Percentiles rank a stretch among this genome's conserved stretches.
phyloP scores from a whole-genome alignment of 768 basidiomycete species.

The Psilocybe cubensis region DNA sequence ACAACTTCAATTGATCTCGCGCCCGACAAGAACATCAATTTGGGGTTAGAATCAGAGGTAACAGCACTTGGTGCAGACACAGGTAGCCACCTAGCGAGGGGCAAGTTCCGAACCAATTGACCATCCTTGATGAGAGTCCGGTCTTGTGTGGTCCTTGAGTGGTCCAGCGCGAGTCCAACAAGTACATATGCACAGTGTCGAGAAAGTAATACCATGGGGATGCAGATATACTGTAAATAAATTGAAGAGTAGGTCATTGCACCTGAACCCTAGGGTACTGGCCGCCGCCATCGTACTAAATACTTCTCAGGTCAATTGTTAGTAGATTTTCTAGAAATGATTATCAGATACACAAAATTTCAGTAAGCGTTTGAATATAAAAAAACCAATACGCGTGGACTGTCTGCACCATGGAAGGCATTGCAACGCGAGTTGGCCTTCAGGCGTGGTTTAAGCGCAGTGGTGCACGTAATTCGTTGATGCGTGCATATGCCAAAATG shows the following conservation, averaged over 20 bases:
- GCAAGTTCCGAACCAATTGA: not conserved
- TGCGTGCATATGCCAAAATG: not conserved
- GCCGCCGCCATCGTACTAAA: not conserved
- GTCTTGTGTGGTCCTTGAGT: not conserved
- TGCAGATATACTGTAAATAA: not conserved
- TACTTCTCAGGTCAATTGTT: not conserved
- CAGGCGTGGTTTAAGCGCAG: not conserved
- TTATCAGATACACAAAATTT: not conserved
- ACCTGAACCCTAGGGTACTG: not conserved
- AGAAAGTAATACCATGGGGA: not conserved
- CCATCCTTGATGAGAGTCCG: not conserved
- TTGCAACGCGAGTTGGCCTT: not conserved
- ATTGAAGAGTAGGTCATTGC: not conserved
- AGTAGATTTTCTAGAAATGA: not conserved
- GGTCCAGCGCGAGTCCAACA: not conserved
- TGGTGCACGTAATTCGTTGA: not conserved
- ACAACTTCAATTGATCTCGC: too few relatives aligned
- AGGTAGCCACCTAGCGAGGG: constrained; percentile 5
- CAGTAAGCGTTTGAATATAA: not conserved
- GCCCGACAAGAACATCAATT: constrained; percentile 5
- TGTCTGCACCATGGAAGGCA: not conserved
- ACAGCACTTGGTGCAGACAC: not conserved
- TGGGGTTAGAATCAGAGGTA: constrained; percentile 13
- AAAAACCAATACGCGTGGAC: not conserved
- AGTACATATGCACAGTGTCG: not conserved